A percentile compares a stretch with the other conserved stretches of the same genome.
Conservation (phyloP, 75 land plant genomes). For the Cryptomeria japonica region DNA sequence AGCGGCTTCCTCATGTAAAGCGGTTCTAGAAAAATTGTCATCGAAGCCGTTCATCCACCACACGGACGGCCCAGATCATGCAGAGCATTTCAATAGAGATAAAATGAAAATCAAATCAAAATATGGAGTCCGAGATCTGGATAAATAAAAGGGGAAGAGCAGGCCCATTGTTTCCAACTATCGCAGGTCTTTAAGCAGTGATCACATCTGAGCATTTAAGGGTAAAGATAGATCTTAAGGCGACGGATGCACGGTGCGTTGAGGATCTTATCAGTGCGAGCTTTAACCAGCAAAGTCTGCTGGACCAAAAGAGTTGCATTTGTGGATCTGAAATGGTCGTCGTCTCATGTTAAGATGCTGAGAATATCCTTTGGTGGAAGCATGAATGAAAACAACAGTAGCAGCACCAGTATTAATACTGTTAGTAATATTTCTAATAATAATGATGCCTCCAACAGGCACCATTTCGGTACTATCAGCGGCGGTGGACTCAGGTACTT, state of each 20-base stretch:
- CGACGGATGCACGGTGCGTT: not conserved
- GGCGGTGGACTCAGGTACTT: not conserved
- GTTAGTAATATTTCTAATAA: not conserved
- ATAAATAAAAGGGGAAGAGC: not conserved
- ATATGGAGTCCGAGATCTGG: not conserved
- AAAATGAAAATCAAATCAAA: not conserved
- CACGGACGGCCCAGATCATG: constrained; percentile 3
- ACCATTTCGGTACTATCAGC: not conserved
- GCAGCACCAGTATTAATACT: not conserved
- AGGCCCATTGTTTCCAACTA: not conserved
- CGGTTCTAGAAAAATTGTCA: not conserved
- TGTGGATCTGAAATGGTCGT: not conserved
- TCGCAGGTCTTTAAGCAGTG: not conserved
- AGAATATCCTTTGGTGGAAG: not conserved
- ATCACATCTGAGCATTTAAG: not conserved
- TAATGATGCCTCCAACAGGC: not conserved
- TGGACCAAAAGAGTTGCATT: not conserved
- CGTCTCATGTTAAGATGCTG: not conserved
- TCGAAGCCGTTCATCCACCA: not conserved
- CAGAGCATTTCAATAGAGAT: not conserved
- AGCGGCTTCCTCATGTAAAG: not conserved
- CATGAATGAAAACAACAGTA: not conserved
- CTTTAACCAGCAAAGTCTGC: not conserved
- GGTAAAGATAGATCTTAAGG: not conserved
- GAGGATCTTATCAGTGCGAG: not conserved